Base-by-base conservation (phyloP, 306 rosid genomes). In the Cicer cuneatum region DNA sequence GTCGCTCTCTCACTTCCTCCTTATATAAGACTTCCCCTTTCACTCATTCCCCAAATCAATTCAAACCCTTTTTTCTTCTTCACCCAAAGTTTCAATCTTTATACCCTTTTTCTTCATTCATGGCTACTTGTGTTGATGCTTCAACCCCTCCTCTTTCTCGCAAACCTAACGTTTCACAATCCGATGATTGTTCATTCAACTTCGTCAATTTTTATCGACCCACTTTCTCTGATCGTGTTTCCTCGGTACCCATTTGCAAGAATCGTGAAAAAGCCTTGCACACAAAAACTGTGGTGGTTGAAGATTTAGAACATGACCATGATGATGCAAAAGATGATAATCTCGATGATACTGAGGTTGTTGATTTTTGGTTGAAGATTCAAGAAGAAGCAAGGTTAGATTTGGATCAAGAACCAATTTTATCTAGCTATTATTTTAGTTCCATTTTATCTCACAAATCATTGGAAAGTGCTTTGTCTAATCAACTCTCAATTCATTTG, bases 61-160 rank as follows among this genome's bases (percentile, higher is more conserved):
- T 71, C 74, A 39, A 63, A 8, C 76, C 82, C 75, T 37, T 69
- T 39, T 68, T 49, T 33, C 60, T 67, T 64, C 60, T 19, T 14
- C 52, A 2, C 29, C 65, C 6, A 47, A 82, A 79, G 64, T 10
- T 60, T 8, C 83, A 1, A 69, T 11, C 75, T 77, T 65, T 71
- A 7, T 51, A 15, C 2, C 10, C 48, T 76, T 69, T 2, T 40
- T 69, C 78, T 71, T 70, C 40, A 46, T 12, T 60, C 65, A 89
- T 90, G 98, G 91, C 90, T 3, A 83, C 93, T 77, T 90, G 95
- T 43, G 75, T 90, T 9, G 82, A 83, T 69, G n/a, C 79, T 13
- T 45, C 82, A 0, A 66, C 71, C 54, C 87, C 87, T 67, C 81
- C 88, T 45, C 79, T 75, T 74, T 80, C 90, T 33, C 81, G 83